A percentile compares a stretch with the other conserved stretches of the same genome.
These are phyloP conservation scores for Nematodospora anomalae DNA, from an alignment of 1,139 yeast species.

Conservation along the genomic window DNA sequence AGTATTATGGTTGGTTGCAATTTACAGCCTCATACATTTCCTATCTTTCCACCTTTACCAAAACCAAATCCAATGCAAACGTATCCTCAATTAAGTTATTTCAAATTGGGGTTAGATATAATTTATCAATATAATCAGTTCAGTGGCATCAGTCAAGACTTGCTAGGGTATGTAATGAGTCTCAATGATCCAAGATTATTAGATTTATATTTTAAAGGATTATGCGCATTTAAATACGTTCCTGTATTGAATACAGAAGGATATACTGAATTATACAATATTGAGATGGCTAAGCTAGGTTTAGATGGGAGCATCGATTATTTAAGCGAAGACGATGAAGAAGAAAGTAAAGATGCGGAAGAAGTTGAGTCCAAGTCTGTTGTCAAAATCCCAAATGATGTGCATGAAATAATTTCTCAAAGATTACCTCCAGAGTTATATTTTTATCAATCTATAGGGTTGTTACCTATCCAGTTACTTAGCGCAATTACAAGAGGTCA, in stretches of 20 bases:
- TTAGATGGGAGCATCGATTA: conserved; percentile 22
- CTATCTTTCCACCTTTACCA: conserved; percentile 54
- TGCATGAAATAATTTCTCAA: conserved; percentile 82
- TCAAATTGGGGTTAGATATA: conserved; percentile 45
- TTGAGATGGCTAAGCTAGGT: conserved; percentile 41
- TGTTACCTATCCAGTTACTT: conserved; percentile 63
- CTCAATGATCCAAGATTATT: conserved; percentile 40
- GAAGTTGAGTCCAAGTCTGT: conserved; percentile 3
- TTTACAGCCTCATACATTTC: conserved; percentile 66
- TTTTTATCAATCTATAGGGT: conserved; percentile 79
- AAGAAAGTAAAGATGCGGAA: conserved; percentile 2
- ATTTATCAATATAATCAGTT: conserved; percentile 39
- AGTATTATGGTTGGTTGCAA: conserved; percentile 78
- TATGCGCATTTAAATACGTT: conserved; percentile 44
- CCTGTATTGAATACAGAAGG: conserved; percentile 77
- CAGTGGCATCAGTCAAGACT: conserved; percentile 29
- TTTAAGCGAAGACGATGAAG: conserved; percentile 16
- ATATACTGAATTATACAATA: conserved; percentile 56
- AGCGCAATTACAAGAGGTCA: conserved; percentile 70
- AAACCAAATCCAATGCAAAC: conserved; percentile 46
- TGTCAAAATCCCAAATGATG: conserved; percentile 66
- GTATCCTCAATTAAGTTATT: conserved; percentile 43
- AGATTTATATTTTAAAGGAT: conserved; percentile 42
- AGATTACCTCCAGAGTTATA: conserved; percentile 84
- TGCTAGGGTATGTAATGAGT: conserved; percentile 37